Percentiles rank a stretch among this genome's conserved stretches.
Evolutionary conservation across 78 protist species (phyloP).

Genomic region (Emiliania huxleyi): DNA sequence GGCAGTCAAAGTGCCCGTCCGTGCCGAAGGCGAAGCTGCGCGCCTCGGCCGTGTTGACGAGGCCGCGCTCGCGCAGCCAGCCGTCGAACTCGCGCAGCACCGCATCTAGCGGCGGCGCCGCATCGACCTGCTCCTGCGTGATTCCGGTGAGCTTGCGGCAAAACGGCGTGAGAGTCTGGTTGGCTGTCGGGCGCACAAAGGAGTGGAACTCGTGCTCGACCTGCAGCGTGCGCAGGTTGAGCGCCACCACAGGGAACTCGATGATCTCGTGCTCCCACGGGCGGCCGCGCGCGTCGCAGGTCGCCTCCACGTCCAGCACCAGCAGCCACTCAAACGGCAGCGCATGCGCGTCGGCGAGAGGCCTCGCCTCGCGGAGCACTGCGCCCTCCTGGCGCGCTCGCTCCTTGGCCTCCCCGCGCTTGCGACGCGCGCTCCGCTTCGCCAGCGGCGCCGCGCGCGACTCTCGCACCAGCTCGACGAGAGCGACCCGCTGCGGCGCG

Average conservation of each 20-base stretch:
- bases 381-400: not conserved
- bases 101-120: constrained; percentile 46
- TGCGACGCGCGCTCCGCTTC: not conserved
- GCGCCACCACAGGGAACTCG: constrained; percentile 74
- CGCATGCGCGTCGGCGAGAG: not conserved
- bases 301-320: constrained; percentile 46
- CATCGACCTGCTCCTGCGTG: constrained; percentile 65
- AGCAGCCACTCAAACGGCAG: not conserved
- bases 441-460: too few relatives aligned
- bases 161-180: constrained; percentile 56
- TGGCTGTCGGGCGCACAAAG: constrained; percentile 57
- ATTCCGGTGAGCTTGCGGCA: constrained; percentile 77
- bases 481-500: too few relatives aligned
- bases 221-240: constrained; percentile 23
- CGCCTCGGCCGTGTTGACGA: not conserved
- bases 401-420: not conserved
- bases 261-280: constrained; percentile 67
- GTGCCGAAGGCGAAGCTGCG: not conserved
- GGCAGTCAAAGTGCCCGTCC: not conserved
- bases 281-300: constrained; percentile 51
- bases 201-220: constrained; percentile 50
- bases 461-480: too few relatives aligned
- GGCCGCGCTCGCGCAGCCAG: constrained; percentile 33
- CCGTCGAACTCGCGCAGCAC: constrained; percentile 40
- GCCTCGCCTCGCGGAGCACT: not conserved